Base-by-base conservation (phyloP, 805 yeast genomes). In the Ogataea populi-albae region DNA sequence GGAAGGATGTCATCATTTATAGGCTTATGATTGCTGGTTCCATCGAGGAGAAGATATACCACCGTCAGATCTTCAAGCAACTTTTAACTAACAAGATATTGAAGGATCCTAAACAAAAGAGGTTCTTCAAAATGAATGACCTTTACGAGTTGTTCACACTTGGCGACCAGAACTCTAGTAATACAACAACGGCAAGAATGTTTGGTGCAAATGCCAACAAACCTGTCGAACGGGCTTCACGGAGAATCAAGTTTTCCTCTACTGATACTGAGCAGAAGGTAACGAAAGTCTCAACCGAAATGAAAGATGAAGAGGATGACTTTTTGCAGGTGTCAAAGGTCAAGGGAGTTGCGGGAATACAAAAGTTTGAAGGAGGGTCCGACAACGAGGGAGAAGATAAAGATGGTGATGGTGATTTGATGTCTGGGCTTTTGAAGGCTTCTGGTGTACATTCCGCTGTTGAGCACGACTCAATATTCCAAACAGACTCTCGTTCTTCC, bases 31-130 rank as follows among this genome's bases (percentile, higher is more conserved):
- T 88, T 28, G 87, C 96, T 2, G 97, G 98, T 0, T 79, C 96
- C 0, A 93, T 91, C 29, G 98, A 93, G 54, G 98, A 93, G 56
- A 93, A 93, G 57, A 93, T 93, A 4, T 93, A 93, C 51, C 98
- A 93, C 52, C 74, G 98, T 15, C 98, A 93, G 61, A 93, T 93
- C 21, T 93, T 91, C 73, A 93, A 93, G 58, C 96, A 94, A 44
- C 83, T 91, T 47, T 62, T 93, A 44, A 86, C 97, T 0, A 93
- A 93, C 60, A 93, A 91, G 62, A 89, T 93, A 43, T 65, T 93
- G 51, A 89, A 87, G 47, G 98, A 93, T 56, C 98, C 98, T 1
- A 88, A 89, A 48, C 98, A 93, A 55, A 74, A 89, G 41, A 64
- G 98, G 39, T 89, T 91, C 51, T 93, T 93, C 68, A 93, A 93